Evolutionary conservation across 2,329 filamentous ascomycete species (phyloP).

Genomic region (Fonsecaea multimorphosa): DNA sequence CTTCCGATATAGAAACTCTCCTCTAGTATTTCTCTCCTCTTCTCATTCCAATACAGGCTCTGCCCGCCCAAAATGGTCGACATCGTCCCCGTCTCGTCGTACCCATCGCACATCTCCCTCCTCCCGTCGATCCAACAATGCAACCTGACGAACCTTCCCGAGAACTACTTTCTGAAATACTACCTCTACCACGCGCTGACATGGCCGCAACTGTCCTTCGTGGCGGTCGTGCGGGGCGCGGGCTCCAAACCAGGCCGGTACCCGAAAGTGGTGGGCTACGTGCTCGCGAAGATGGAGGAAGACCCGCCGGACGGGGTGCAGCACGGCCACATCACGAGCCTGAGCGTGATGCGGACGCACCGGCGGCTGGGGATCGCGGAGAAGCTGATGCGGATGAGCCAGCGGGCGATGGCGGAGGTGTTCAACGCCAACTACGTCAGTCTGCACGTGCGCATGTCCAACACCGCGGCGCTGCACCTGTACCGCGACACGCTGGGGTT

Average conservation of each 20-base stretch:
- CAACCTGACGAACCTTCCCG: slow-evolving; percentile 97
- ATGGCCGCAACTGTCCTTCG: slow-evolving; percentile 96
- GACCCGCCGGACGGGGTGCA: slow-evolving; percentile 88
- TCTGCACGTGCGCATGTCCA: slow-evolving; percentile 92
- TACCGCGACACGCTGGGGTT: slow-evolving; percentile 93
- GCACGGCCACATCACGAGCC: slow-evolving; percentile 93
- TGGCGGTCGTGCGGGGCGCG: slow-evolving; percentile 83
- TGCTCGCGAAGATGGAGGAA: slow-evolving; percentile 99
- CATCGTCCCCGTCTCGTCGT: slow-evolving; percentile 55
- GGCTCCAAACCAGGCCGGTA: slow-evolving; percentile 82
- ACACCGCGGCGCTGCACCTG: slow-evolving; percentile 85
- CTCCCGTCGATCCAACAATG: slow-evolving; percentile 90
- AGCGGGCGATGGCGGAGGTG: slow-evolving; percentile 95
- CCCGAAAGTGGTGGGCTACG: slow-evolving; percentile 97
- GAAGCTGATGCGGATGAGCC: slow-evolving; percentile 95
- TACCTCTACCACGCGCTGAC: slow-evolving; percentile 98
- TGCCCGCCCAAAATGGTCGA: slow-evolving; percentile 53
- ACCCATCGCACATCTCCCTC: slow-evolving; percentile 74
- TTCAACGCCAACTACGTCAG: slow-evolving; percentile 92
- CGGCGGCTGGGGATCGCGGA: slow-evolving; percentile 88
- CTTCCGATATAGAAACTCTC: not conserved
- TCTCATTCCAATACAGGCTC: not conserved
- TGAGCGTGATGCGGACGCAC: slow-evolving; percentile 97
- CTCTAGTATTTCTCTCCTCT: not conserved
- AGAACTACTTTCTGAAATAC: slow-evolving; percentile 99